A percentile compares a stretch with the other conserved stretches of the same genome.
These are phyloP conservation scores for Penicillium concentricum DNA, from an alignment of 2,329 filamentous ascomycete genomes.

Conservation along the genomic window DNA sequence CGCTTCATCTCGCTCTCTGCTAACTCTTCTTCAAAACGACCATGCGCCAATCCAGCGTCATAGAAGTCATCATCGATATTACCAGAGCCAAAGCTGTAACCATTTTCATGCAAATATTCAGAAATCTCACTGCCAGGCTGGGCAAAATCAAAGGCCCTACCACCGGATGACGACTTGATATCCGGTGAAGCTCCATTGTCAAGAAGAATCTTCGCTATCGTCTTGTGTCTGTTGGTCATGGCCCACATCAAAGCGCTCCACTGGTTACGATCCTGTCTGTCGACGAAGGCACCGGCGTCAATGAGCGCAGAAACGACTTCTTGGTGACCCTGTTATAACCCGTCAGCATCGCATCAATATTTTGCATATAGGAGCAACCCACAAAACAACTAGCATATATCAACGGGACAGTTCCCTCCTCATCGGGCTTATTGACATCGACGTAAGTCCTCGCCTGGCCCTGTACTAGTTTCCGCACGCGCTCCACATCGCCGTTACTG, in stretches of 20 bases:
- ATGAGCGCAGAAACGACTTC: conserved; percentile 81
- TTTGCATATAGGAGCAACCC: conserved; percentile 34
- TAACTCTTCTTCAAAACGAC: conserved; percentile 94
- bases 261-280: conserved; percentile 91
- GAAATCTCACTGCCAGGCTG: conserved; percentile 95
- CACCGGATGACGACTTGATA: conserved; percentile 87
- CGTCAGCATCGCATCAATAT: conserved; percentile 8
- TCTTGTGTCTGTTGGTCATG: conserved; percentile 97
- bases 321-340: conserved; percentile 69
- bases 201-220: conserved; percentile 86
- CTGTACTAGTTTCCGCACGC: conserved; percentile 71
- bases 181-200: conserved; percentile 95
- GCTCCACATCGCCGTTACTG: conserved; percentile 87
- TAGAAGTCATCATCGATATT: conserved; percentile 77
- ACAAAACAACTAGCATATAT: conserved; percentile 99
- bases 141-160: conserved; percentile 94
- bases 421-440: conserved; percentile 83
- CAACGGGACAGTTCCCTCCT: conserved; percentile 92
- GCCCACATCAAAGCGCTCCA: conserved; percentile 99
- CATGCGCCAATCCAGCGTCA: conserved; percentile 84
- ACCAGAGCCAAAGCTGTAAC: conserved; percentile 62
- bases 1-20: conserved; percentile 93
- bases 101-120: conserved; percentile 90
- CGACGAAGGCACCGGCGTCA: conserved; percentile 80
- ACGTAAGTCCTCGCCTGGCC: conserved; percentile 74